Conservation (phyloP, 2,329 filamentous ascomycete genomes). For the Curvularia sp. region DNA sequence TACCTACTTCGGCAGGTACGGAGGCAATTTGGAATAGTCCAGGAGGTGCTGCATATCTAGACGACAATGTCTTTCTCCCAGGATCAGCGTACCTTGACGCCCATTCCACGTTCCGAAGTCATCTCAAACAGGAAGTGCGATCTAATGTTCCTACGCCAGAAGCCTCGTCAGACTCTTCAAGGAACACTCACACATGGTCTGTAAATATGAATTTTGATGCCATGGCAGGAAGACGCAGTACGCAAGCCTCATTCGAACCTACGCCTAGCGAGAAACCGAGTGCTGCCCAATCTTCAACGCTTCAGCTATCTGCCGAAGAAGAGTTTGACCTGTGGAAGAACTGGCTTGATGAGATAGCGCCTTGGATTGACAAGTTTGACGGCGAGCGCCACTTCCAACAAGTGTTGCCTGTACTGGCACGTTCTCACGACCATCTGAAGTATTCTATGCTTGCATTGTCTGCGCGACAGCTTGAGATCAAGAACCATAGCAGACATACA, state of each 20-base stretch:
- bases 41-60: constrained; percentile 5
- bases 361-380: constrained; percentile 67
- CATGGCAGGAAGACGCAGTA: neutral
- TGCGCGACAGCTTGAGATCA: constrained; percentile 63
- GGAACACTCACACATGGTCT: neutral
- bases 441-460: constrained; percentile 64
- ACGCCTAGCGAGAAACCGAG: neutral
- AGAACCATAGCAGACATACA: constrained; percentile 54
- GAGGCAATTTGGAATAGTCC: constrained; percentile 11
- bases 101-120: constrained; percentile 27
- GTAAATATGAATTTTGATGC: neutral
- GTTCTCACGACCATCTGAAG: constrained; percentile 57
- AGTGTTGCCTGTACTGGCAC: constrained; percentile 60
- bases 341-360: constrained; percentile 62
- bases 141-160: constrained; percentile 20
- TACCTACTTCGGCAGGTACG: neutral
- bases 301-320: constrained; percentile 18
- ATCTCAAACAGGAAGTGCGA: constrained; percentile 26
- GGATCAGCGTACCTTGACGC: constrained; percentile 29
- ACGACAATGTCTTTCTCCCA: constrained; percentile 23
- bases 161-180: constrained; percentile 15
- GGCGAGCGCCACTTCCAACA: constrained; percentile 61
- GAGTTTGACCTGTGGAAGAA: constrained; percentile 39
- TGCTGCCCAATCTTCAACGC: neutral
- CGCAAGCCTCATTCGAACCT: neutral